Base-by-base conservation (phyloP, 306 rosid species). In the Quercus variabilis region DNA sequence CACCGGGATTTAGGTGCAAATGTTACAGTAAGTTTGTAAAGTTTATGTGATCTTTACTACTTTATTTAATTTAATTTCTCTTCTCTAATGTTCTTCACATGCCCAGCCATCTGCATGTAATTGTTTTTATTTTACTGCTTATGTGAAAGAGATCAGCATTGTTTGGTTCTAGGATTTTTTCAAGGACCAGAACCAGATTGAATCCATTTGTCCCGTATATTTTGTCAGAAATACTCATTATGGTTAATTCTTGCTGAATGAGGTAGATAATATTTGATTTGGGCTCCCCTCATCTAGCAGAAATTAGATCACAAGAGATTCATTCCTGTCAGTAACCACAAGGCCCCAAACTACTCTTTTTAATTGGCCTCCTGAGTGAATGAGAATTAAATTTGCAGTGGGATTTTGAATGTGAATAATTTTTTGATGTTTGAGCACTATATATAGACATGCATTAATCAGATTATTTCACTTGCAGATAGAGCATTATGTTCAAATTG, bases 401-500 rank as follows among this genome's bases (percentile, higher is more conserved):
- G 19, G 20, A 46, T 56, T 67, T 52, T 38, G 74, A 38, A 79
- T 26, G 72, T 52, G 49, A 70, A 26, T 65, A 62, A 6, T 33
- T 9, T 19, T 35, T 28, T 31, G 59, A 54, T 74, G 41, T 71
- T 54, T n/a, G 52, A 78, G 51, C 17, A 6, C 25, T 5, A 10
- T n/a, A 12, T 8, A 8, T 31, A 13, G 11, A 38, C 33, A 14
- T 6, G 35, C 35, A 80, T 80, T 43, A 31, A 26, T 83, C 76
- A 74, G 62, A 58, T 68, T 65, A 69, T 28, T 82, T 76, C 74
- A 69, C 78, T 46, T 85, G 85, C 94, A 95, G 99, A 84, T 95
- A 55, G 99, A 95, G 83, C 99, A 95, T 88, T 95, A 95, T 87
- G 95, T 95, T 83, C 99, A 95, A 86, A 75, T 89, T 72, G 99